Evolutionary conservation across 305 asterid genomes (phyloP).

Genomic region (Fraxinus platypoda): DNA sequence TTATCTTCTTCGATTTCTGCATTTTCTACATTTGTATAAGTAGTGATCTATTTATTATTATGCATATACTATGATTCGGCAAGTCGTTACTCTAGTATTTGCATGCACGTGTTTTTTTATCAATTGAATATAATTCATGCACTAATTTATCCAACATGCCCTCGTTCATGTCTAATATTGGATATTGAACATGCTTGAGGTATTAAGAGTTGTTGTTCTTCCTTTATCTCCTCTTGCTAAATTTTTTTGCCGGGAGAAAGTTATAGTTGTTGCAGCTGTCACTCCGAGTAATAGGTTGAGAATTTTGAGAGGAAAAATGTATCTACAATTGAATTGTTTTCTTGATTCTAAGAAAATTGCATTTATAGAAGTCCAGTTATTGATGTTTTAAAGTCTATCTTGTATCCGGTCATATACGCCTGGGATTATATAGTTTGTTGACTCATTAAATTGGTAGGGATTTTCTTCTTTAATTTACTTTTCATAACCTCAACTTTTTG

Average conservation of each 20-base stretch:
- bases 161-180: background rate
- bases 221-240: background rate
- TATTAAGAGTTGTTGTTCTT: background rate
- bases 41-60: background rate
- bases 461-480: background rate
- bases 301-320: background rate
- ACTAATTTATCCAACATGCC: background rate
- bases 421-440: background rate
- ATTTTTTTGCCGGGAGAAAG: background rate
- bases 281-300: background rate
- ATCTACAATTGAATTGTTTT: background rate
- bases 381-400: background rate
- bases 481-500: background rate
- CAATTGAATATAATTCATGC: background rate
- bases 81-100: background rate
- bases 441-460: background rate
- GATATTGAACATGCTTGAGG: background rate
- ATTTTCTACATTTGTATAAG: background rate
- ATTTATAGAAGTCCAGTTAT: background rate
- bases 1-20: background rate
- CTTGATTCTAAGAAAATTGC: background rate
- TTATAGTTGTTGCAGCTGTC: background rate
- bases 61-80: background rate
- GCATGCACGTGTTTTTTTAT: background rate
- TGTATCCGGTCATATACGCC: background rate